Percentiles rank a stretch among this genome's conserved stretches.
Conservation (phyloP, 176 grass and related monocot species). For the Oryza nivara region DNA sequence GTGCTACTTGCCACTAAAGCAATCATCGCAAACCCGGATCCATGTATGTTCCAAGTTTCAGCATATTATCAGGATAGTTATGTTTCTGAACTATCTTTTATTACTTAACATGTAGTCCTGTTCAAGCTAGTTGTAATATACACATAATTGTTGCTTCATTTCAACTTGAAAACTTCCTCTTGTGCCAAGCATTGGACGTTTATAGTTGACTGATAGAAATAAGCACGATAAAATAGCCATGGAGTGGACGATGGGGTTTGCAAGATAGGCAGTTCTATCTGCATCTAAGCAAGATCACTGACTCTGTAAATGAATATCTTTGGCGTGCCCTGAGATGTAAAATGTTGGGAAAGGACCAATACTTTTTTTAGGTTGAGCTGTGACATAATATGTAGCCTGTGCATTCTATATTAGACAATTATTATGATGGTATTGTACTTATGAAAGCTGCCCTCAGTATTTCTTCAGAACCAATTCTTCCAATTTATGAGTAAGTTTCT, state of each 20-base stretch:
- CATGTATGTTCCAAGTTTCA: conserved; percentile 63
- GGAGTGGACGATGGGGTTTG: conserved; percentile 88
- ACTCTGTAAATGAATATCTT: conserved; percentile 40
- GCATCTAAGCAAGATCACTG: conserved; percentile 31
- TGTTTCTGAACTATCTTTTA: conserved; percentile 21
- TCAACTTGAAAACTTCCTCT: conserved; percentile 34
- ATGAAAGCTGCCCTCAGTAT: background rate
- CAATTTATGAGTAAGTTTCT: conserved; percentile 16
- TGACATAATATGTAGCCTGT: conserved; percentile 27
- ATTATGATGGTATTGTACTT: conserved; percentile 31
- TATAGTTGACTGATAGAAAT: conserved; percentile 69
- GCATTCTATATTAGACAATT: conserved; percentile 16
- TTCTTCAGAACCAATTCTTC: conserved; percentile 6
- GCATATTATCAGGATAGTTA: conserved; percentile 11
- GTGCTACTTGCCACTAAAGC: conserved; percentile 73
- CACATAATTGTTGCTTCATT: conserved; percentile 6
- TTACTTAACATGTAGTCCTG: background rate
- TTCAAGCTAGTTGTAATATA: conserved; percentile 24
- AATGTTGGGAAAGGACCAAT: conserved; percentile 35
- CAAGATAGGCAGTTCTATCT: conserved; percentile 61
- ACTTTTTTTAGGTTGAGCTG: conserved; percentile 37
- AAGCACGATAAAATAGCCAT: conserved; percentile 84
- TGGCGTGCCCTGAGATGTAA: conserved; percentile 29
- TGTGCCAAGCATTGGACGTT: conserved; percentile 56
- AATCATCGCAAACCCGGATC: conserved; percentile 82